These are phyloP conservation scores for Cladosporium velox DNA, from an alignment of 2,329 filamentous ascomycete genomes.

Conservation along the genomic window DNA sequence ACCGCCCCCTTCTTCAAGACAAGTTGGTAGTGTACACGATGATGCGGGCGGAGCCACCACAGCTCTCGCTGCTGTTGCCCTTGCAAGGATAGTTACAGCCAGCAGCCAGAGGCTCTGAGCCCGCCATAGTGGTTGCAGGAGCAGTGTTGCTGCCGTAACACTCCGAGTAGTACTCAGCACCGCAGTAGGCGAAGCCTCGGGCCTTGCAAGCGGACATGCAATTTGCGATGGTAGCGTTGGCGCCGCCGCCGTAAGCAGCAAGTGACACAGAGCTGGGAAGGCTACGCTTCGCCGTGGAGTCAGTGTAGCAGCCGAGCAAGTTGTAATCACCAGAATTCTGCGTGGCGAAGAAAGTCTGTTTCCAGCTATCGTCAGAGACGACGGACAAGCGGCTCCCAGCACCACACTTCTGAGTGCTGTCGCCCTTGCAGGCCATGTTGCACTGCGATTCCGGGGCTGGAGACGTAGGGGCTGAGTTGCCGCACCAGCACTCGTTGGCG, in stretches of 20 bases:
- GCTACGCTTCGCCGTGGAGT: constrained; percentile 26
- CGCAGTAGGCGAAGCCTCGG: constrained; percentile 30
- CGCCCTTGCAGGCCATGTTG: constrained; percentile 34
- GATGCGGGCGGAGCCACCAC: constrained; percentile 32
- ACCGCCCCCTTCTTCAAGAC: neutral
- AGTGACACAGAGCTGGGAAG: constrained; percentile 26
- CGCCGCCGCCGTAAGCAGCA: constrained; percentile 27
- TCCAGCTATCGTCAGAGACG: constrained; percentile 29
- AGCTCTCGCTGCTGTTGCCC: constrained; percentile 36
- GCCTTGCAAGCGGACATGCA: constrained; percentile 32
- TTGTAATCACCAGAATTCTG: constrained; percentile 29
- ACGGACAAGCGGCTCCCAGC: constrained; percentile 31
- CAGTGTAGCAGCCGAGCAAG: constrained; percentile 32
- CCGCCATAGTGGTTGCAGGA: constrained; percentile 23
- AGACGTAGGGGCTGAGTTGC: constrained; percentile 25
- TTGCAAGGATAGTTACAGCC: constrained; percentile 35
- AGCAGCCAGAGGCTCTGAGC: constrained; percentile 27
- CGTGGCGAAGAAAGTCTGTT: constrained; percentile 31
- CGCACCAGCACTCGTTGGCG: constrained; percentile 37
- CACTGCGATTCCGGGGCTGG: constrained; percentile 24
- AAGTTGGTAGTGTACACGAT: constrained; percentile 27
- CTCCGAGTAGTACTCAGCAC: constrained; percentile 34
- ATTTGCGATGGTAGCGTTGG: constrained; percentile 32
- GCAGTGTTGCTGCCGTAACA: constrained; percentile 29
- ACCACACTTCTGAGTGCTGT: constrained; percentile 35